These are phyloP conservation scores for Vicia sativa DNA, from an alignment of 306 rosid species.

Conservation along the genomic window DNA sequence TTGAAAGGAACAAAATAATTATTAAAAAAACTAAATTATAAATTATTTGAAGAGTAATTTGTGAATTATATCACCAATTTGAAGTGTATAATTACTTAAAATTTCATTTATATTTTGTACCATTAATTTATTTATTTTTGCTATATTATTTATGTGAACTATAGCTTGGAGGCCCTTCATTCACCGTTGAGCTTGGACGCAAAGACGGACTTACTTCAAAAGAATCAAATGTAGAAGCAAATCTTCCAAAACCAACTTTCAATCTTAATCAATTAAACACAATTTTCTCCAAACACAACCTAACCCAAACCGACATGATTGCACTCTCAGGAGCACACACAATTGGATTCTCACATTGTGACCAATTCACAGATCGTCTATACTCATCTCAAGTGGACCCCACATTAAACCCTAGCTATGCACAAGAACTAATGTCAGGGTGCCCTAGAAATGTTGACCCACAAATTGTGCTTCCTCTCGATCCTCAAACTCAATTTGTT, in stretches of 20 bases:
- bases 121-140: too few species aligned
- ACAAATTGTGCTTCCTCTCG: constrained; percentile 39
- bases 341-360: constrained; percentile 68
- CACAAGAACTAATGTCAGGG: constrained; percentile 33
- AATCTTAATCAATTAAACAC: constrained; percentile 54
- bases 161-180: constrained; percentile 79
- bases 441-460: constrained; percentile 65
- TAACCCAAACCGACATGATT: constrained; percentile 65
- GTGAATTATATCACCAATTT: too few species aligned
- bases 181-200: constrained; percentile 77
- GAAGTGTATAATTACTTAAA: too few species aligned
- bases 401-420: constrained; percentile 53
- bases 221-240: constrained; percentile 62
- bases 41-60: too few species aligned
- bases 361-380: constrained; percentile 54
- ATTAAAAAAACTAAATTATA: too few species aligned
- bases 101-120: too few species aligned
- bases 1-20: too few species aligned
- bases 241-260: constrained; percentile 59
- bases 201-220: constrained; percentile 62
- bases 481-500: constrained; percentile 45
- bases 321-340: constrained; percentile 95
- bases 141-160: neutral
- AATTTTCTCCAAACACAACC: constrained; percentile 51
- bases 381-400: constrained; percentile 67